These are phyloP conservation scores for Penicillium ucsense DNA, from an alignment of 495 filamentous ascomycete genomes.

Conservation along the genomic window DNA sequence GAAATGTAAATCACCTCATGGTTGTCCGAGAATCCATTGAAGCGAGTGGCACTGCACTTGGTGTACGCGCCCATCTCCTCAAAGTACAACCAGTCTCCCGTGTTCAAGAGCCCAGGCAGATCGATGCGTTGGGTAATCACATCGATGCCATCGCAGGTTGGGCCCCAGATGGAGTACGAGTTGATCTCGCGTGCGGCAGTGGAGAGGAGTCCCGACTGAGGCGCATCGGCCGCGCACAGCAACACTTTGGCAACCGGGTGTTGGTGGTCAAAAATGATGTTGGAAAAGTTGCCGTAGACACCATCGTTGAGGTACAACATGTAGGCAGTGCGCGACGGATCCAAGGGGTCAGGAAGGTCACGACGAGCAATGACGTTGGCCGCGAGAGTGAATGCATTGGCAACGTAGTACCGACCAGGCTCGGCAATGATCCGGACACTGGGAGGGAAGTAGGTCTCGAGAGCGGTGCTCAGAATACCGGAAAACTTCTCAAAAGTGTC, in stretches of 20 bases:
- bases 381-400: conserved; percentile 85
- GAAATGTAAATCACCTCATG: conserved; percentile 91
- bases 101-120: conserved; percentile 64
- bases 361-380: conserved; percentile 94
- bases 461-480: conserved; percentile 61
- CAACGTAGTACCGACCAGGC: conserved; percentile 91
- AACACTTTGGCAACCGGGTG: conserved; percentile 77
- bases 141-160: conserved; percentile 96
- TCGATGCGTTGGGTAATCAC: conserved; percentile 69
- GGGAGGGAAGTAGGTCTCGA: conserved; percentile 81
- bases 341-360: conserved; percentile 55
- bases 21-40: conserved; percentile 95
- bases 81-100: conserved; percentile 97
- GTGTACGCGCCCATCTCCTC: conserved; percentile 99
- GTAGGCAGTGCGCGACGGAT: conserved; percentile 55
- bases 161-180: conserved; percentile 93
- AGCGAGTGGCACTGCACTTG: conserved; percentile 89
- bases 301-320: conserved; percentile 98
- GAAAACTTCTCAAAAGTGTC: conserved; percentile 91
- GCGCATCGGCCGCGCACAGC: conserved; percentile 42
- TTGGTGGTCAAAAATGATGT: conserved; percentile 99
- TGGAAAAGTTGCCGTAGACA: conserved; percentile 95
- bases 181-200: conserved; percentile 32
- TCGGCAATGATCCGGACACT: conserved; percentile 87
- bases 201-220: conserved; percentile 39